A percentile compares a stretch with the other conserved stretches of the same genome.
These are phyloP conservation scores for Eucalyptus cloeziana DNA, from an alignment of 345 rosid genomes.

Conservation along the genomic window DNA sequence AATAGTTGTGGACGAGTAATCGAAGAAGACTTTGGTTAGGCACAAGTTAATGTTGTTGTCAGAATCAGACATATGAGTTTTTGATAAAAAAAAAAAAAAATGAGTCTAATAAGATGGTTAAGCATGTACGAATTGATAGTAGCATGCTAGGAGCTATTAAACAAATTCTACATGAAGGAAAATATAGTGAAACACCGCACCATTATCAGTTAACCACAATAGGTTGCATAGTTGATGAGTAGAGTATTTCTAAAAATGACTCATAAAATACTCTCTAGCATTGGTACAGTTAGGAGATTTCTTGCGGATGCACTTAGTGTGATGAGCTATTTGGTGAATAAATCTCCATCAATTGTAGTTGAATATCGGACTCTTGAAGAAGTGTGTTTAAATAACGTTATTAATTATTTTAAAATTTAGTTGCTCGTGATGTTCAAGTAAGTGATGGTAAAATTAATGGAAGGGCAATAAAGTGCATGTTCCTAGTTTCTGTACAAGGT, in stretches of 20 bases:
- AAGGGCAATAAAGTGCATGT: neutral
- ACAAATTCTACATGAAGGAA: neutral
- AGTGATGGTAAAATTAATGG: neutral
- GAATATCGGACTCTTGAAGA: neutral
- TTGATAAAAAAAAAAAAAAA: neutral
- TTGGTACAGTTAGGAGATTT: fast-evolving
- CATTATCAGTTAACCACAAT: neutral
- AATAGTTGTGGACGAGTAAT: too few relatives aligned
- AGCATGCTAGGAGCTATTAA: fast-evolving
- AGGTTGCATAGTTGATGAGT: too few relatives aligned
- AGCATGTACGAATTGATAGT: neutral
- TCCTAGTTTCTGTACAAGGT: neutral
- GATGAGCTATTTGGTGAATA: neutral
- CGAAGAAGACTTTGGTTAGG: neutral
- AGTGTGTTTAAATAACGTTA: too few relatives aligned
- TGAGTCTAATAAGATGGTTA: neutral
- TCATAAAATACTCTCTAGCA: too few relatives aligned
- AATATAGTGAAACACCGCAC: neutral
- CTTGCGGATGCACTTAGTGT: fast-evolving
- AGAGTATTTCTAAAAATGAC: neutral
- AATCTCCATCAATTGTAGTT: neutral
- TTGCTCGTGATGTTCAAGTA: neutral
- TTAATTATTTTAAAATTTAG: neutral
- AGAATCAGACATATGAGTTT: fast-evolving
- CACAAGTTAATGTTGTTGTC: too few relatives aligned